A percentile compares a stretch with the other conserved stretches of the same genome.
Evolutionary conservation across 208 protist species (phyloP).

Genomic region (Porcisia hertigi): DNA sequence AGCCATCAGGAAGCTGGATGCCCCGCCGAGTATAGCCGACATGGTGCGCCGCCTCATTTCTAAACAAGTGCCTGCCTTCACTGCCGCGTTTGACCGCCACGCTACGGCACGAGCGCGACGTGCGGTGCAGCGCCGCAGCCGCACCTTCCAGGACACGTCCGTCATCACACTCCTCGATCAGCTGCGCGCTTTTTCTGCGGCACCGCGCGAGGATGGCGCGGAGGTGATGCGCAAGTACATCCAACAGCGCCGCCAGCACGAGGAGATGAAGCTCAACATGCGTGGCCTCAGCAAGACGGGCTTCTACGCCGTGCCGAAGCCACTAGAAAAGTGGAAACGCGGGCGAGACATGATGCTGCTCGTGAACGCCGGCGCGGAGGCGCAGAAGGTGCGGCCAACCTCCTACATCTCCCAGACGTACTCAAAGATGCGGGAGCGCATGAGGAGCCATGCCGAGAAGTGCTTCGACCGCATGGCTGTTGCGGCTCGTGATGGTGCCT

Average conservation of each 20-base stretch:
- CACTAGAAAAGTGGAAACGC: conserved; percentile 68
- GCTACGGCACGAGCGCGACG: conserved; percentile 13
- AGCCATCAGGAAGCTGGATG: conserved; percentile 19
- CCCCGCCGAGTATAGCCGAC: conserved; percentile 7
- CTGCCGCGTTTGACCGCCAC: conserved; percentile 20
- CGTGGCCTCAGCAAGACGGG: conserved; percentile 72
- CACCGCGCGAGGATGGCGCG: conserved; percentile 40
- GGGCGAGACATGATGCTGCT: conserved; percentile 74
- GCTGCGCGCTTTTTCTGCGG: conserved; percentile 27
- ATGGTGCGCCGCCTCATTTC: conserved; percentile 17
- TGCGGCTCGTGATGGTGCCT: conserved; percentile 21
- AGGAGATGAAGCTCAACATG: conserved; percentile 41
- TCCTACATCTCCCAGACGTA: conserved; percentile 57
- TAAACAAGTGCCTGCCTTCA: conserved; percentile 13
- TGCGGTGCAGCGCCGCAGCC: conserved; percentile 28
- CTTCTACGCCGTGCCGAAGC: conserved; percentile 37
- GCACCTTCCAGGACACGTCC: conserved; percentile 27
- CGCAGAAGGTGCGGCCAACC: conserved; percentile 47
- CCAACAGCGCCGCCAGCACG: conserved; percentile 55
- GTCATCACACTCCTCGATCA: conserved; percentile 26
- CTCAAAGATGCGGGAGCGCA: conserved; percentile 35
- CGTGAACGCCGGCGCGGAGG: conserved; percentile 40
- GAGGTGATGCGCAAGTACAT: conserved; percentile 45
- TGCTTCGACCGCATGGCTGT: conserved; percentile 25
- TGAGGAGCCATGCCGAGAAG: conserved; percentile 56